Conservation (phyloP, 2,329 filamentous ascomycete species). For the Ophiostoma triangulosporum region DNA sequence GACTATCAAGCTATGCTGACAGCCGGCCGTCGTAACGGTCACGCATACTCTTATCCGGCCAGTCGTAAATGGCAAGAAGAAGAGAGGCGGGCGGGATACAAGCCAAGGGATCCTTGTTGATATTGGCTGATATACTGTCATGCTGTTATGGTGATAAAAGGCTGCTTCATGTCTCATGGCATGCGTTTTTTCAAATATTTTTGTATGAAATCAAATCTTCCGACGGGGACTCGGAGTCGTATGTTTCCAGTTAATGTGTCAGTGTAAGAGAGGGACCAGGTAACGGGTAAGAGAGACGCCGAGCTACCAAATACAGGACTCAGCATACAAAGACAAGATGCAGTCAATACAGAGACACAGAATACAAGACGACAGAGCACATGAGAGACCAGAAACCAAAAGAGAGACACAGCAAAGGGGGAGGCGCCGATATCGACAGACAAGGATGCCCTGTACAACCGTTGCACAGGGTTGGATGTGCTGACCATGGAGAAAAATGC, state of each 20-base stretch:
- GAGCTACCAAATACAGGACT: no score
- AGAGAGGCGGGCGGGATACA: background rate
- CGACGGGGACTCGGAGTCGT: background rate
- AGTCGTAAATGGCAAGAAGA: background rate
- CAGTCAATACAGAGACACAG: background rate
- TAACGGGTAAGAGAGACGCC: background rate
- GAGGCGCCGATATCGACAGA: background rate
- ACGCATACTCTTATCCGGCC: background rate
- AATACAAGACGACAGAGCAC: background rate
- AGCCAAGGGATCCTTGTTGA: background rate
- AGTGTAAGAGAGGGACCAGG: background rate
- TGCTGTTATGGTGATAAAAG: no score
- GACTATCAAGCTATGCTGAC: background rate
- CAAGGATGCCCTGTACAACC: background rate
- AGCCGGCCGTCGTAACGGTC: background rate
- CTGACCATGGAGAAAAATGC: background rate
- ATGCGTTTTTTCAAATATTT: no score
- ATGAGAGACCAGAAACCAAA: background rate
- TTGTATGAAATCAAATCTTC: background rate
- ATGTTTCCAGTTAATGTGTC: background rate
- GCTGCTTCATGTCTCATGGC: no score
- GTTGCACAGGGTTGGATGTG: no score
- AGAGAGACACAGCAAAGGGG: background rate
- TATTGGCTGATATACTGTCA: no score
- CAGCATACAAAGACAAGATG: no score